Percentiles rank a stretch among this genome's conserved stretches.
These are phyloP conservation scores for Cubamyces lactineus DNA, from an alignment of 768 basidiomycete genomes.

Conservation along the genomic window DNA sequence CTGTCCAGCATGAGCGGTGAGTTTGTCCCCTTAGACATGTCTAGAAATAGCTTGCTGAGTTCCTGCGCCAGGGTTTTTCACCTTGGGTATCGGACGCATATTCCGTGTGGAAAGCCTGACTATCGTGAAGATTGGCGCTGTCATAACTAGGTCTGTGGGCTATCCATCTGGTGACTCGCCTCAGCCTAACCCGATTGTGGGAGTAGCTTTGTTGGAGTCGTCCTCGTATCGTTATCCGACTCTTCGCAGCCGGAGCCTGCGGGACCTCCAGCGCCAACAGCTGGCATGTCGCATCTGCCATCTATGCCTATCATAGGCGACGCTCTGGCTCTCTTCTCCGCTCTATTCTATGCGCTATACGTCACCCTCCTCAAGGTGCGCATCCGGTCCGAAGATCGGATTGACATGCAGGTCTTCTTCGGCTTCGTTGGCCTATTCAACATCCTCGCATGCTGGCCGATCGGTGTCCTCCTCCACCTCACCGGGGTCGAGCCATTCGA, in stretches of 20 bases:
- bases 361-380: constrained; percentile 88
- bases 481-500: constrained; percentile 75
- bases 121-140: constrained; percentile 72
- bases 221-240: constrained; percentile 90
- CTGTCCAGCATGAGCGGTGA: constrained; percentile 87
- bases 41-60: neutral
- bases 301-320: constrained; percentile 71
- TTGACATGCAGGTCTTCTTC: constrained; percentile 95
- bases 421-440: constrained; percentile 93
- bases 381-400: constrained; percentile 77
- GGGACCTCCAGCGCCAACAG: constrained; percentile 22
- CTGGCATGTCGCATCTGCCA: constrained; percentile 27
- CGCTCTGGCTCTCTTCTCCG: constrained; percentile 80
- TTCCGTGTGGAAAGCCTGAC: constrained; percentile 83
- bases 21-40: neutral
- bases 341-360: constrained; percentile 87
- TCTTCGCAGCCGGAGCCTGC: constrained; percentile 41
- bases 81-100: constrained; percentile 79
- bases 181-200: neutral
- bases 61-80: constrained; percentile 79
- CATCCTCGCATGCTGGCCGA: constrained; percentile 72
- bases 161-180: neutral
- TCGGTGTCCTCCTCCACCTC: constrained; percentile 77
- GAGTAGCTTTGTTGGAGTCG: constrained; percentile 76
- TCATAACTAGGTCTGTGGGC: constrained; percentile 67